Percentiles rank a stretch among this genome's conserved stretches.
phyloP scores from a whole-genome alignment of 2,329 filamentous ascomycete genomes.

The Xylaria sp. region DNA sequence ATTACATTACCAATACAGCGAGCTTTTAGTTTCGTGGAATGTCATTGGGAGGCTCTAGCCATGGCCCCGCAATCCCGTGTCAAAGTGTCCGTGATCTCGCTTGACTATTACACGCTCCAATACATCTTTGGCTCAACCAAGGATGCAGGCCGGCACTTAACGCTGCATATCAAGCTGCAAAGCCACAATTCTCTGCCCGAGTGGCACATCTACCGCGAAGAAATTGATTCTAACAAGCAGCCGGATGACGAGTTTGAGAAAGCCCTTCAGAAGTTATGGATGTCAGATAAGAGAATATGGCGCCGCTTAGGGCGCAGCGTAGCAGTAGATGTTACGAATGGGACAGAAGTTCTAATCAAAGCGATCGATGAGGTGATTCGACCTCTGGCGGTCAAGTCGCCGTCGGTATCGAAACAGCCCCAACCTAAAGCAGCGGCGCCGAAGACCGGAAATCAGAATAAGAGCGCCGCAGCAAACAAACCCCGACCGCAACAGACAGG shows the following conservation, averaged over 20 bases:
- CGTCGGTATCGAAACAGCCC: slow-evolving; percentile 34
- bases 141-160: slow-evolving; percentile 46
- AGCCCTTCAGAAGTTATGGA: slow-evolving; percentile 38
- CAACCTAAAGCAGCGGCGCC: slow-evolving; percentile 28
- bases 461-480: slow-evolving; percentile 29
- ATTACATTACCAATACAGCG: slow-evolving; percentile 69
- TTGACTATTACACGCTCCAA: slow-evolving; percentile 63
- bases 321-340: slow-evolving; percentile 46
- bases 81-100: slow-evolving; percentile 57
- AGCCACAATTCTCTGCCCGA: slow-evolving; percentile 53
- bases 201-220: slow-evolving; percentile 56
- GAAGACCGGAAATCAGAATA: slow-evolving; percentile 32
- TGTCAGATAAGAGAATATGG: slow-evolving; percentile 37
- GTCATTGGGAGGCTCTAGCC: slow-evolving; percentile 52
- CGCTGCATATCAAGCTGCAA: slow-evolving; percentile 58
- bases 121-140: slow-evolving; percentile 51
- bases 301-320: slow-evolving; percentile 47
- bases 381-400: slow-evolving; percentile 40
- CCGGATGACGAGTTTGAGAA: slow-evolving; percentile 41
- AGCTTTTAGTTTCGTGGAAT: slow-evolving; percentile 65
- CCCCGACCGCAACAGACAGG: slow-evolving; percentile 29
- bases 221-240: slow-evolving; percentile 30
- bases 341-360: slow-evolving; percentile 53
- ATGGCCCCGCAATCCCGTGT: slow-evolving; percentile 53
- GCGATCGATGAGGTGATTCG: slow-evolving; percentile 55